A percentile compares a stretch with the other conserved stretches of the same genome.
Conservation (phyloP, 805 yeast genomes). For the Nakazawaea wickerhamii region DNA sequence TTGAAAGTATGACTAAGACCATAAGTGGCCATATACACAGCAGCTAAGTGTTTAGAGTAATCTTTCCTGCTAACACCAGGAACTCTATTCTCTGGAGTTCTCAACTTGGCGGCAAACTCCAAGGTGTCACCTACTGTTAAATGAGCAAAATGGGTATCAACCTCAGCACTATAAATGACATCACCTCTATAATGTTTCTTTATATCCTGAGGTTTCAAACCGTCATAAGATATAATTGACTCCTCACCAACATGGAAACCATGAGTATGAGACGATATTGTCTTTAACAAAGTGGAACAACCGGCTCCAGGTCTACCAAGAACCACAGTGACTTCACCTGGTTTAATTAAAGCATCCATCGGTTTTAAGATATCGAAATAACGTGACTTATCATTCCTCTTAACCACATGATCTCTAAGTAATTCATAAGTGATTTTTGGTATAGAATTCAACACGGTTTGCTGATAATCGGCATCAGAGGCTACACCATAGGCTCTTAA, state of each 20-base stretch:
- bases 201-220: conserved; percentile 46
- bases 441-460: conserved; percentile 45
- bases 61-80: conserved; percentile 51
- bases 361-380: conserved; percentile 53
- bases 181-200: conserved; percentile 56
- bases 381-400: conserved; percentile 23
- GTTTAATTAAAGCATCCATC: conserved; percentile 57
- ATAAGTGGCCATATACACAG: conserved; percentile 47
- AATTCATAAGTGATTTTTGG: conserved; percentile 27
- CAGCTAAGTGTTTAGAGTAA: conserved; percentile 48
- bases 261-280: conserved; percentile 52
- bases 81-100: conserved; percentile 58
- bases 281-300: conserved; percentile 61
- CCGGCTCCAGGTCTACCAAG: conserved; percentile 84
- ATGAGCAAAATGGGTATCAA: conserved; percentile 67
- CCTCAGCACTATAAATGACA: conserved; percentile 66
- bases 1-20: conserved; percentile 30
- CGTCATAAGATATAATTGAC: conserved; percentile 47
- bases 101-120: conserved; percentile 53
- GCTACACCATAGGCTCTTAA: conserved; percentile 62
- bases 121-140: conserved; percentile 63
- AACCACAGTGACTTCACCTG: conserved; percentile 66
- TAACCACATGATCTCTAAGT: conserved; percentile 16
- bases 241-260: conserved; percentile 48
- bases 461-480: conserved; percentile 61